A percentile compares a stretch with the other conserved stretches of the same genome.
phyloP scores from a whole-genome alignment of 345 rosid genomes.

The Camelina neglecta region DNA sequence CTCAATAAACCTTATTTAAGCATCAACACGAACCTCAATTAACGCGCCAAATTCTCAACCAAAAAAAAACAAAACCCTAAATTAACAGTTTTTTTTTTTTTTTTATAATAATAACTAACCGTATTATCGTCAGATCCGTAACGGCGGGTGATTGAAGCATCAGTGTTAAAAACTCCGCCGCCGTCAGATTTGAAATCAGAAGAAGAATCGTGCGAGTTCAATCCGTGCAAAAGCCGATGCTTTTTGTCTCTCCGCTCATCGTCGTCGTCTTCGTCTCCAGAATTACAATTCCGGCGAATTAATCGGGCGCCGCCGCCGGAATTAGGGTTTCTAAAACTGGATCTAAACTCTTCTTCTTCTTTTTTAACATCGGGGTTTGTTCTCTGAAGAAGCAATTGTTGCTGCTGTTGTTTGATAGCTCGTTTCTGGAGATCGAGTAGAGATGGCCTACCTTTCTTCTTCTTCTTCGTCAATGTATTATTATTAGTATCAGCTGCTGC shows the following conservation, averaged over 20 bases:
- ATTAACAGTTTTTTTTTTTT: neutral
- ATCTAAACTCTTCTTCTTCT: conserved; percentile 43
- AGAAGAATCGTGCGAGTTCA: conserved; percentile 48
- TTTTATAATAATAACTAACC: conserved; percentile 45
- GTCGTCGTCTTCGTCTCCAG: conserved; percentile 63
- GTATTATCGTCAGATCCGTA: conserved; percentile 60
- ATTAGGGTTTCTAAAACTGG: conserved; percentile 62
- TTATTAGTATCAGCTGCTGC: conserved; percentile 33
- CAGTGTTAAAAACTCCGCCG: conserved; percentile 42
- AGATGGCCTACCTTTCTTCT: conserved; percentile 96
- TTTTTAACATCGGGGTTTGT: conserved; percentile 30
- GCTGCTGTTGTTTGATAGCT: conserved; percentile 72
- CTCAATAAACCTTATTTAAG: conserved; percentile 33
- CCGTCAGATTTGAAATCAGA: conserved; percentile 39
- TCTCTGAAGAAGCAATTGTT: conserved; percentile 50
- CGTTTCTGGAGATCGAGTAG: conserved; percentile 86
- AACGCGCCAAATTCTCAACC: conserved; percentile 59
- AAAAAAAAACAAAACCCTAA: conserved; percentile 4
- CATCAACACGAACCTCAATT: conserved; percentile 26
- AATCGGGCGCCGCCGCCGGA: conserved; percentile 51
- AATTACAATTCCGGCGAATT: conserved; percentile 50
- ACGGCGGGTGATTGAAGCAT: conserved; percentile 47
- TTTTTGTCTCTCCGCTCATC: conserved; percentile 77
- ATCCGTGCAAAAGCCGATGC: conserved; percentile 67
- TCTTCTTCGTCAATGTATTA: conserved; percentile 67